Base-by-base conservation (phyloP, 225 moss, liverwort and hornwort species). In the Climacium dendroides region DNA sequence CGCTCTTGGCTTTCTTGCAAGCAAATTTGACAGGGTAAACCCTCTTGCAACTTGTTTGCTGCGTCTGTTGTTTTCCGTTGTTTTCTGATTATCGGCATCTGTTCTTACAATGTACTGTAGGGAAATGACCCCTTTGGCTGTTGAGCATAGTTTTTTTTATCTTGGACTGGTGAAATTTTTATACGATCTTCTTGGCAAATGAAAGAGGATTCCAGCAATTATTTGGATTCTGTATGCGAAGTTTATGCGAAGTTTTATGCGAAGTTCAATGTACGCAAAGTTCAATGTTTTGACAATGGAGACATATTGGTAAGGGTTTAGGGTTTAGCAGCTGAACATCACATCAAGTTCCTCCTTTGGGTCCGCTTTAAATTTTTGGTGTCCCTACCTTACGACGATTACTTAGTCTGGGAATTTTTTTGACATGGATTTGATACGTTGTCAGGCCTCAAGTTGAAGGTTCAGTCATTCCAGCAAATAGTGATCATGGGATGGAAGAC, bases 21-120 rank as follows among this genome's bases (percentile, higher is more conserved):
- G 94, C 92, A 17, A 99, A 97, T 88, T 85, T 96, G 94, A 99
- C 97, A 10, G 98, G 98, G 98, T 96, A 92, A 91, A 60, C n/a
- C 47, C 78, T 86, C 47, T 41, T 79, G 69, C 81, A 70, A 71
- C 50, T 86, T 71, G 11, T 23, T 63, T 35, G 66, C 60, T 61
- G 37, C 6, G 9, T 74, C 35, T 63, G 26, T 48, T 48, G 19
- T 53, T 47, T 54, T 35, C 23, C 69, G 45, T 52, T 58, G 35
- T 7, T 79, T 58, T 53, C 19, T 71, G 48, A 39, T 71, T 32
- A 12, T 18, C 37, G 39, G 41, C 24, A 64, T 62, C 65, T 78
- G 63, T 76, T 63, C 72, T 41, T 35, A 14, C 32, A 57, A 23
- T 30, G 1, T 50, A 35, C 15, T 10, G 18, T 19, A 52, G 43